These are phyloP conservation scores for Tolypocladium guangdongense DNA, from an alignment of 2,329 filamentous ascomycete genomes.

Conservation along the genomic window DNA sequence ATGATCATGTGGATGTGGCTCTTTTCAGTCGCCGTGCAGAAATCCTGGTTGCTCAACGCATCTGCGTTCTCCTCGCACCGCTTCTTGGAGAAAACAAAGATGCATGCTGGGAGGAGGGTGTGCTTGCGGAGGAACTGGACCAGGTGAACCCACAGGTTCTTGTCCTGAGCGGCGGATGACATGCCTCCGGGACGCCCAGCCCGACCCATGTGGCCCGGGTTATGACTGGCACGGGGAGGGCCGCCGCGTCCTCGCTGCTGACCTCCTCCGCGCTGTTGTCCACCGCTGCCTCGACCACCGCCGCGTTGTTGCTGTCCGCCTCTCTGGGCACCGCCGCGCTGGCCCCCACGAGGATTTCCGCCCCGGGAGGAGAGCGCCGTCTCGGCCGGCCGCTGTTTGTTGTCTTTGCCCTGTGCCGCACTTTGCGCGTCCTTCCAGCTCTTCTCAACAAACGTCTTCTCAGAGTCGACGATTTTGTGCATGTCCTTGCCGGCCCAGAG, in stretches of 20 bases:
- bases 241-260: constrained; percentile 42
- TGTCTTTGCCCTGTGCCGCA: constrained; percentile 71
- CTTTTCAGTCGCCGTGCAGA: constrained; percentile 86
- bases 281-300: constrained; percentile 40
- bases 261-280: constrained; percentile 36
- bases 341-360: constrained; percentile 23
- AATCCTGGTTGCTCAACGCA: constrained; percentile 88
- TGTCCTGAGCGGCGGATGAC: constrained; percentile 85
- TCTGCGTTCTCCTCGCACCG: constrained; percentile 95
- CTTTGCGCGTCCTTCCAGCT: constrained; percentile 94
- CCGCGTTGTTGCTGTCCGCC: constrained; percentile 28
- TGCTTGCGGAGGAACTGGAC: constrained; percentile 85
- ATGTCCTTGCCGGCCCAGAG: constrained; percentile 91
- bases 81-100: constrained; percentile 98
- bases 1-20: constrained; percentile 97
- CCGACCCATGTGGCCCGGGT: constrained; percentile 78
- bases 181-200: constrained; percentile 76
- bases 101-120: constrained; percentile 79
- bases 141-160: constrained; percentile 92
- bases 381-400: constrained; percentile 50
- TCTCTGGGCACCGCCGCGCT: constrained; percentile 19
- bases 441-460: constrained; percentile 83
- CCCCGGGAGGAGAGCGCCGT: constrained; percentile 24
- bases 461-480: constrained; percentile 85
- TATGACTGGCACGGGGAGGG: constrained; percentile 47